These are phyloP conservation scores for Lyophyllum atratum DNA, from an alignment of 768 basidiomycete species.

Conservation along the genomic window DNA sequence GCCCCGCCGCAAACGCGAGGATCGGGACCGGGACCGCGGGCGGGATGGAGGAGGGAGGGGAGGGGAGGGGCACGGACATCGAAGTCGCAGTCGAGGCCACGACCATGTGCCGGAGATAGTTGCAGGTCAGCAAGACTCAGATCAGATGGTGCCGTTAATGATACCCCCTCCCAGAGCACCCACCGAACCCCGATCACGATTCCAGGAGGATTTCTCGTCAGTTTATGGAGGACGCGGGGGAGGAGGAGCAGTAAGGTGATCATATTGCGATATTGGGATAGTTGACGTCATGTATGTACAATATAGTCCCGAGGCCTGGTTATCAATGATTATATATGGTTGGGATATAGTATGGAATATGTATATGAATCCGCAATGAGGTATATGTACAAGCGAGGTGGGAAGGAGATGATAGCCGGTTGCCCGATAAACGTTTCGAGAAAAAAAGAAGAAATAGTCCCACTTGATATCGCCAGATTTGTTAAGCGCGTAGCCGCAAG, in stretches of 20 bases:
- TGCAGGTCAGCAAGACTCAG: constrained; percentile 22
- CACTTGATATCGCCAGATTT: not conserved
- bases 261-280: not conserved
- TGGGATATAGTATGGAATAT: not conserved
- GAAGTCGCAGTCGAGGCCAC: constrained; percentile 11
- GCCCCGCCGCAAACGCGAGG: not conserved
- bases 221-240: constrained; percentile 16
- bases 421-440: not conserved
- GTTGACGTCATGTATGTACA: not conserved
- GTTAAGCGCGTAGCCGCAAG: not conserved
- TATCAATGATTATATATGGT: no score
- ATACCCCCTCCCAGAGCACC: constrained; percentile 25
- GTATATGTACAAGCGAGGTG: no score
- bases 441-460: not conserved
- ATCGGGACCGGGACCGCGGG: not conserved
- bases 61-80: not conserved
- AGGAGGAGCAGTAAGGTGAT: constrained; percentile 5
- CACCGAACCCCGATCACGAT: constrained; percentile 23
- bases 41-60: not conserved
- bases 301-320: not conserved
- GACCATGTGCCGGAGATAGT: constrained; percentile 11
- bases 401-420: no score
- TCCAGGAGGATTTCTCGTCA: constrained; percentile 26
- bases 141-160: constrained; percentile 28
- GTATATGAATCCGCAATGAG: not conserved